Conservation (phyloP, 495 filamentous ascomycete genomes). For the Aspergillus homomorphus region DNA sequence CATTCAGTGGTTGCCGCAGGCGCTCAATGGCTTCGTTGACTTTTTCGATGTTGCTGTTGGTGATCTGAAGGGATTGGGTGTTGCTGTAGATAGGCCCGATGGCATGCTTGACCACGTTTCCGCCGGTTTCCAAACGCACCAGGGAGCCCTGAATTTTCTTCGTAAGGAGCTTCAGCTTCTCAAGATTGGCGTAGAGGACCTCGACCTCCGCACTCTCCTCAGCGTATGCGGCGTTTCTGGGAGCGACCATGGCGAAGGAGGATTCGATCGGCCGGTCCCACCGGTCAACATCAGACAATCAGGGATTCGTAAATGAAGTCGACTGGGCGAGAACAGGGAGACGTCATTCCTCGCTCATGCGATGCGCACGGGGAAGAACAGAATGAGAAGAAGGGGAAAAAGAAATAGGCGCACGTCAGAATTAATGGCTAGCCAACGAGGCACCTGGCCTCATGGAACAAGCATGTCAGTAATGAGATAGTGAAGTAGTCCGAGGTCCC, state of each 20-base stretch:
- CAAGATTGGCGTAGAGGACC: conserved; percentile 62
- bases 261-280: conserved; percentile 20
- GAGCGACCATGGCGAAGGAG: conserved; percentile 43
- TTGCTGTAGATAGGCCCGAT: conserved; percentile 92
- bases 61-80: conserved; percentile 79
- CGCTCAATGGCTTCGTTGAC: conserved; percentile 83
- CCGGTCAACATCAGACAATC: conserved; percentile 12
- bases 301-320: conserved; percentile 5
- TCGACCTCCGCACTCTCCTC: conserved; percentile 72
- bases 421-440: conserved; percentile 16
- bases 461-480: conserved; percentile 2
- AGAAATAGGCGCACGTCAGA: not conserved
- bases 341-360: conserved; percentile 27
- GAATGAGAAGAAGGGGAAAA: not conserved
- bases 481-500: no score
- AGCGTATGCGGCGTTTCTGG: conserved; percentile 55
- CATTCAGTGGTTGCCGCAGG: conserved; percentile 82
- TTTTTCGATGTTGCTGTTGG: conserved; percentile 84
- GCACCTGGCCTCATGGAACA: conserved; percentile 25
- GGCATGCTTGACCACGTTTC: conserved; percentile 84
- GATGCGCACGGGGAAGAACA: not conserved
- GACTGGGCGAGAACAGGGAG: conserved; percentile 15
- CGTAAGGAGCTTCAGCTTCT: conserved; percentile 68
- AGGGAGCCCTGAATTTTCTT: conserved; percentile 92
- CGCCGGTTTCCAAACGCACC: conserved; percentile 77